Base-by-base conservation (phyloP, 2,329 filamentous ascomycete genomes). In the Fusarium guadeloupense region DNA sequence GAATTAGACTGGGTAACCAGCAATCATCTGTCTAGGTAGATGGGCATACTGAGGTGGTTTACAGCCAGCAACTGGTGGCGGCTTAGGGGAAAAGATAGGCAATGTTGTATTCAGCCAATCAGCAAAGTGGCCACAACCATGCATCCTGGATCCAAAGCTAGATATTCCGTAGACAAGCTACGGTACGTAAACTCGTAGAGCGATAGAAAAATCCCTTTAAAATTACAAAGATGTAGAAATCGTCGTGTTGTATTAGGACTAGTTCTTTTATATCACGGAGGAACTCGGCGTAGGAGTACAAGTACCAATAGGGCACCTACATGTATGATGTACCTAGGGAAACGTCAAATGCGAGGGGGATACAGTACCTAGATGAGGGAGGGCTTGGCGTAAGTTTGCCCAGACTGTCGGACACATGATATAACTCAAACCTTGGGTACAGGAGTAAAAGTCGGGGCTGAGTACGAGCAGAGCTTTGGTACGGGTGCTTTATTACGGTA, bases 51-150 rank as follows among this genome's bases (percentile, higher is more conserved):
- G n/a, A n/a, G n/a, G n/a, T n/a, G n/a, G n/a, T n/a, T n/a, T n/a
- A n/a, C n/a, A n/a, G n/a, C n/a, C n/a, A n/a, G n/a, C 6, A 35
- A 19, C 23, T 48, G 30, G 44, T 39, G 17, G 37, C 31, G 42
- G 31, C 40, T 53, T 50, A 41, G 40, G 28, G 16, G 17, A 30
- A 28, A 23, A 14, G 51, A 43, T 42, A 43, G 45, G 46, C 19
- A 30, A 30, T 43, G 31, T 58, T 66, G 60, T 68, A 68, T 53
- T 35, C 61, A 47, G 43, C 64, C 60, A 67, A 65, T 64, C 59
- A 62, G 56, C 45, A 40, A 58, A 60, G 38, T 30, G 28, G 28
- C 33, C 33, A 49, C 43, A 56, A 50, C 34, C 61, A 57, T 59
- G 53, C 35, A 39, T 14, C 10, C 9, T 45, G 23, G 3, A 39